phyloP scores from a whole-genome alignment of 257 asterid species.

The Cordia subcordata region DNA sequence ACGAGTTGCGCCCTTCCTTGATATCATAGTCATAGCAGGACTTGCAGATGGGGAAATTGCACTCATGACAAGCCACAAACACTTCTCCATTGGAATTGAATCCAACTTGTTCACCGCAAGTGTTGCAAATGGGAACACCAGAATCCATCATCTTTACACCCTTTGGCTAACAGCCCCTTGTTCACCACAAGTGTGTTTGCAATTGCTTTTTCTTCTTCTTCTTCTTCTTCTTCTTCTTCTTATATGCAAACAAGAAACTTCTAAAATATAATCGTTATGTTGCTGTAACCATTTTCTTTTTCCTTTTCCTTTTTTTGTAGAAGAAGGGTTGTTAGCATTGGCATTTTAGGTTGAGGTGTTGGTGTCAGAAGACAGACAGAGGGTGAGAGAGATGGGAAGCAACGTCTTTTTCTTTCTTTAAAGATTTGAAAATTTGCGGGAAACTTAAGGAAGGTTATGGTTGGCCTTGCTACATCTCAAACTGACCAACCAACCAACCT shows the following conservation, averaged over 20 bases:
- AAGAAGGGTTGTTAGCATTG: slow-evolving; percentile 28
- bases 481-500: slow-evolving; percentile 39
- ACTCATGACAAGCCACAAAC: slow-evolving; percentile 75
- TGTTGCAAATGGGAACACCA: slow-evolving; percentile 65
- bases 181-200: too few species aligned
- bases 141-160: slow-evolving; percentile 71
- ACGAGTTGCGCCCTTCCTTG: slow-evolving; percentile 61
- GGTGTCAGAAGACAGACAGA: slow-evolving; percentile 25
- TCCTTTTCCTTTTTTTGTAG: background rate
- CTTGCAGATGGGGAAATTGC: slow-evolving; percentile 67
- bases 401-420: slow-evolving; percentile 36
- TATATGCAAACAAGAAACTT: too few species aligned
- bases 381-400: slow-evolving; percentile 41
- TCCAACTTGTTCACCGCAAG: slow-evolving; percentile 72
- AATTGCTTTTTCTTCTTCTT: background rate
- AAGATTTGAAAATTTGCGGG: slow-evolving; percentile 58
- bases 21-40: slow-evolving; percentile 64
- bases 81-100: slow-evolving; percentile 49
- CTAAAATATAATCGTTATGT: slow-evolving; percentile 1
- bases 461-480: slow-evolving; percentile 54
- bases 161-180: background rate
- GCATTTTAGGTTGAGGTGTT: slow-evolving; percentile 41
- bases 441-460: slow-evolving; percentile 68
- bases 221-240: slow-evolving; percentile 8
- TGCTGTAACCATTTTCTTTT: slow-evolving; percentile 19